Evolutionary conservation across 2,329 filamentous ascomycete species (phyloP), one percentile per base, ranked within the genome.

Genomic region (Phialophora chinensis): DNA sequence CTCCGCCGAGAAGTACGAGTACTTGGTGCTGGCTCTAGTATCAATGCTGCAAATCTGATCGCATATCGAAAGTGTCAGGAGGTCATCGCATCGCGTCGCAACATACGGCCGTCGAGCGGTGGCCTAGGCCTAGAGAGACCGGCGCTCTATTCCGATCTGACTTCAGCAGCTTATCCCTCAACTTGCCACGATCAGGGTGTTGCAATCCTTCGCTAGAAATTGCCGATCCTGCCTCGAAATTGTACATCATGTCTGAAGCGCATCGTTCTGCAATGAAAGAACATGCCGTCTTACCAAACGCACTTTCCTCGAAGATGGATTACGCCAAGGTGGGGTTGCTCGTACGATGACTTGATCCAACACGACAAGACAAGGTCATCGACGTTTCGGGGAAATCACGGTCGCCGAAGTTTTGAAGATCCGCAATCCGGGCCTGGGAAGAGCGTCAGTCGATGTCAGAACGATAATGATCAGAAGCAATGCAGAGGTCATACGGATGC

Each of bases 51-150:
- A 42, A 42, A 17, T 17, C 14, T 8, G 14, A 7, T 42, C 38
- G 38, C 6, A 17, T 42, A n/a, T 7, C 14, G 14, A 17, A n/a
- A 17, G 17, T 11, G 38, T n/a, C 5, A 44, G 38, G 4, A n/a
- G 38, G 17, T 1, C 6, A n/a, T 6, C 38, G 4, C 38, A 44
- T 44, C 17, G 38, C 38, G n/a, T 44, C 14, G 38, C 17, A 44
- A n/a, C 38, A 44, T 20, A 20, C 17, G 17, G 17, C 38, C 2
- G 38, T 44, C 38, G 38, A 44, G 38, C 38, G 38, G 38, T n/a
- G 38, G 38, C 38, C 38, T n/a, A 44, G 38, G 38, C 38, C n/a
- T n/a, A 44, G 38, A 44, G 38, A 44, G 38, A 44, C 38, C 38
- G 14, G 38, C 17, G 5, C 17, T n/a, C 38, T n/a, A 20, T 44